Conservation (phyloP, 306 rosid species). For the Malus domestica region DNA sequence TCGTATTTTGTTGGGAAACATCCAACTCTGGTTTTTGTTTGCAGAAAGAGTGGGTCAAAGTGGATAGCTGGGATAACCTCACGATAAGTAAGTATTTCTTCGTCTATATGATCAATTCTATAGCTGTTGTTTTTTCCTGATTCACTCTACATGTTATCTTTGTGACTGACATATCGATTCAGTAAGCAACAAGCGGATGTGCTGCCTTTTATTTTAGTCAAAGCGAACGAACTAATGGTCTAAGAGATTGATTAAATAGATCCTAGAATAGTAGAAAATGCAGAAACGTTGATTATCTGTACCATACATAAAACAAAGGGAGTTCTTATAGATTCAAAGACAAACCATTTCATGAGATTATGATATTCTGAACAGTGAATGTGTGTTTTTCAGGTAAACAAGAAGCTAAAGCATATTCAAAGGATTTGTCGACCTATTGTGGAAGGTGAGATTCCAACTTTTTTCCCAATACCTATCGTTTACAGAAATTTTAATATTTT, state of each 20-base stretch:
- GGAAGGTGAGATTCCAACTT: conserved; percentile 55
- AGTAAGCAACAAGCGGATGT: neutral
- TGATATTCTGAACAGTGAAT: neutral
- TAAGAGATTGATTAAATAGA: neutral
- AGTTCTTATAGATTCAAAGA: neutral
- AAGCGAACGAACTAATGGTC: neutral
- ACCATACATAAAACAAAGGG: neutral
- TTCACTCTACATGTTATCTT: neutral
- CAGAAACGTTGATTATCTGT: neutral
- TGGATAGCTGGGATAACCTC: conserved; percentile 69
- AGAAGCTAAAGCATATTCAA: conserved; percentile 82
- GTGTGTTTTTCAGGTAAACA: conserved; percentile 48
- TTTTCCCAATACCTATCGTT: neutral
- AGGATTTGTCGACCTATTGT: conserved; percentile 78
- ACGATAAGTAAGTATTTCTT: conserved; percentile 40
- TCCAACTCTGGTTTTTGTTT: conserved; percentile 12
- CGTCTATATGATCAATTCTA: neutral
- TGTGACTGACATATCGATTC: neutral
- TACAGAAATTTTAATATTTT: neutral
- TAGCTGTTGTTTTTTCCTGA: neutral
- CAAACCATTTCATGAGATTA: neutral
- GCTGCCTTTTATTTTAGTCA: neutral
- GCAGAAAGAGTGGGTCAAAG: conserved; percentile 78
- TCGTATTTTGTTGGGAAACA: neutral
- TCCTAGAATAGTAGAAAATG: neutral